Evolutionary conservation across 2,329 filamentous ascomycete species (phyloP), one percentile per base, ranked within the genome.

Genomic region (Albifimbria verrucaria): DNA sequence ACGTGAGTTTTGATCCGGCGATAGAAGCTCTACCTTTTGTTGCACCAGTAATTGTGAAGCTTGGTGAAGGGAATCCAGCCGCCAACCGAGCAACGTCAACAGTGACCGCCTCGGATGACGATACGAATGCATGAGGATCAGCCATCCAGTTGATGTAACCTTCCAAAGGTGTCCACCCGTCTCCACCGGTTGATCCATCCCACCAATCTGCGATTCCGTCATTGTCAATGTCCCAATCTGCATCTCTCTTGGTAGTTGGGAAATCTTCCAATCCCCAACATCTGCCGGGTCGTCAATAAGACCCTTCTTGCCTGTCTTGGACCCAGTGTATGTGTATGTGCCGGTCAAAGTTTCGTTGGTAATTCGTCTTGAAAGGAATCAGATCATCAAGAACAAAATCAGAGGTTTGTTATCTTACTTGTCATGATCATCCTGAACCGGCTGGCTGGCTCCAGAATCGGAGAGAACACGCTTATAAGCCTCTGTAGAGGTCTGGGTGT

Each of bases 181-280:
- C 62, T 2, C 66, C 66, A 5, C 65, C 64, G 2, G 64, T 69
- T 2, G 61, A 63, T 1, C 65, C 66, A 44, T 67, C 66, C 66
- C 66, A 69, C 67, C 67, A 69, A 52, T 69, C 67, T 2, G 67
- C 67, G 28, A 70, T 65, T 17, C 68, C 68, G 47, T 70, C 66
- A 6, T 58, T 56, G 45, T 70, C 55, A 4, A 64, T 62, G 48
- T 70, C 68, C 68, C 68, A 69, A n/a, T 48, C 51, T 4, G 56
- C 57, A 2, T 54, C 39, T 15, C 66, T 61, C 23, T 45, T 60
- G 1, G 54, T 59, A 2, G 59, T 56, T 1, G 67, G 66, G 55
- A 69, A 70, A 32, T 61, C 56, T 48, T 70, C 68, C 1, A 70
- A 60, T 7, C 68, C 68, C 68, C 67, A 21, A 62, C 67, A 52